These are phyloP conservation scores for Colletotrichum trifolii DNA, from an alignment of 2,329 filamentous ascomycete species.

Conservation along the genomic window DNA sequence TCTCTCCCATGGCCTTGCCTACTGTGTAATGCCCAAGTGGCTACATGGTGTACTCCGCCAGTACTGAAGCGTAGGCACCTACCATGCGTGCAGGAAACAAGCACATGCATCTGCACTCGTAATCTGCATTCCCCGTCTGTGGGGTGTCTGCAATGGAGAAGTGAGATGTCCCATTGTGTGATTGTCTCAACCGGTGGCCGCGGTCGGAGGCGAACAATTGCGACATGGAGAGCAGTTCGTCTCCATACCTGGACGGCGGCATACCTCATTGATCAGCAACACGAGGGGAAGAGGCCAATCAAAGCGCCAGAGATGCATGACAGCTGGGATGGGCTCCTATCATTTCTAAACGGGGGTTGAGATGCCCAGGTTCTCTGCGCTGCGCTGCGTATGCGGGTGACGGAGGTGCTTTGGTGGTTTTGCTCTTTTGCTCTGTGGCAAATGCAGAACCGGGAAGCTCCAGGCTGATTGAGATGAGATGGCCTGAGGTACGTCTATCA, in stretches of 20 bases:
- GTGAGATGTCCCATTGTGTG: constrained; percentile 14
- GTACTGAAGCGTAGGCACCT: too few relatives aligned
- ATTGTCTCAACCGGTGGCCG: constrained; percentile 10
- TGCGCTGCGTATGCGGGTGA: constrained; percentile 14
- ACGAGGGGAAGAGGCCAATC: constrained; percentile 6
- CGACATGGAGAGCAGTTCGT: constrained; percentile 18
- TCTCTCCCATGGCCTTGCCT: background rate
- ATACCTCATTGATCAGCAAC: constrained; percentile 32
- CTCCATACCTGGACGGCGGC: constrained; percentile 18
- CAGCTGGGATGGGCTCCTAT: background rate
- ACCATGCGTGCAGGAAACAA: too few relatives aligned
- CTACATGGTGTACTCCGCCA: too few relatives aligned
- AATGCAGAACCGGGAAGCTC: background rate
- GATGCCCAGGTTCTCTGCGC: too few relatives aligned
- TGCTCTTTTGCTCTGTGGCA: background rate
- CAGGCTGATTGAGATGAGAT: background rate
- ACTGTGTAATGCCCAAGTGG: too few relatives aligned
- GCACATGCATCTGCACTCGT: constrained; percentile 17
- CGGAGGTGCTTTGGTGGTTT: constrained; percentile 2
- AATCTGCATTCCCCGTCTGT: constrained; percentile 10
- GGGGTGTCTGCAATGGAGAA: constrained; percentile 12
- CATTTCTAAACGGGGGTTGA: background rate
- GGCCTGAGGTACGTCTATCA: background rate
- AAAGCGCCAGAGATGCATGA: constrained; percentile 1
- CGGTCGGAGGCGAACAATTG: constrained; percentile 13